phyloP scores from a whole-genome alignment of 2,329 filamentous ascomycete genomes.

The Stagonosporopsis vannaccii region DNA sequence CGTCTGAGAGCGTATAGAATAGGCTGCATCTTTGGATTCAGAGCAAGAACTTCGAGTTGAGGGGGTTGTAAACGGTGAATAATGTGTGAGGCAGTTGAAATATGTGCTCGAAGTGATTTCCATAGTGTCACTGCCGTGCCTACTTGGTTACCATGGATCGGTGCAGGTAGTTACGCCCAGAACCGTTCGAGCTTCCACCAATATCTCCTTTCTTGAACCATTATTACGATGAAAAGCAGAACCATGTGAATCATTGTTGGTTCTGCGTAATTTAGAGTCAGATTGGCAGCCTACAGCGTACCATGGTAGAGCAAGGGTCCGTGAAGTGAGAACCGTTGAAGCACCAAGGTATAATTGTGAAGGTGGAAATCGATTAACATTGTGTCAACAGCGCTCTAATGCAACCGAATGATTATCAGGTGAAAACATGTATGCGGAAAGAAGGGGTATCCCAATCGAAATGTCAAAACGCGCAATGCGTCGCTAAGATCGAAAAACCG shows the following conservation, averaged over 20 bases:
- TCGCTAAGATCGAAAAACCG: constrained; percentile 13
- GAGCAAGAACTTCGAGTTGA: not conserved
- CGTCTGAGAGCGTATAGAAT: not conserved
- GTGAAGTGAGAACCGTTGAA: too few relatives aligned
- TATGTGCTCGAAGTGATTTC: not conserved
- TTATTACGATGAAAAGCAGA: not conserved
- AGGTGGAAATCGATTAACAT: not conserved
- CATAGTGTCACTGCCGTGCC: not conserved
- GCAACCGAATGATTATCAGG: not conserved
- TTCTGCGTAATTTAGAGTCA: not conserved
- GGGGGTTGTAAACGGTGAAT: too few relatives aligned
- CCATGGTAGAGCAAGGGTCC: not conserved
- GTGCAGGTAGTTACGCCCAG: not conserved
- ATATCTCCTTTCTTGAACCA: not conserved
- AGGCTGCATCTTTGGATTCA: not conserved
- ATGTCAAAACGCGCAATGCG: constrained; percentile 13
- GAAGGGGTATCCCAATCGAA: constrained; percentile 14
- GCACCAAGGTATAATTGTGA: too few relatives aligned
- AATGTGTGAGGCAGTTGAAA: not conserved
- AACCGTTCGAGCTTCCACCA: not conserved
- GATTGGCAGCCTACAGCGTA: constrained; percentile 3
- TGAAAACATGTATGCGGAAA: constrained; percentile 6
- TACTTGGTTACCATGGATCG: not conserved
- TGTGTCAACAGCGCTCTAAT: not conserved
- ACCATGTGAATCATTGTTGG: not conserved